Conservation (phyloP, 176 grass and related monocot species). For the Aechmea fasciata region DNA sequence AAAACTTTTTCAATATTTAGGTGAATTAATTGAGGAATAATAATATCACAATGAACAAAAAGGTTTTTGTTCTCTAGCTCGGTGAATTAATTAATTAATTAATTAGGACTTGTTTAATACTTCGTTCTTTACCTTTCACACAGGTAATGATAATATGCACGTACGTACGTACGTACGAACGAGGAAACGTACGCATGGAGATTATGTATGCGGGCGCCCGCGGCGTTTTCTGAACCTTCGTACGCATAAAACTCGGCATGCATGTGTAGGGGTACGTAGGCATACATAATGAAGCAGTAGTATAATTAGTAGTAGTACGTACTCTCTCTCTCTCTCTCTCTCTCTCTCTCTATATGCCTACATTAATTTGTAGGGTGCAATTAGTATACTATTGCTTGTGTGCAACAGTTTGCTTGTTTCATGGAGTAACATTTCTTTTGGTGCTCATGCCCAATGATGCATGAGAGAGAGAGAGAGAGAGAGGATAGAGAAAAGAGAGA, state of each 20-base stretch:
- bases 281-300: background rate
- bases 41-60: too few species aligned
- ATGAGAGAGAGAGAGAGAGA: too few species aligned
- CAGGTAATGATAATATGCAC: background rate
- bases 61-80: too few species aligned
- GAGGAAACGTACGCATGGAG: background rate
- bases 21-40: too few species aligned
- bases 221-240: background rate
- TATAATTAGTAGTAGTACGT: background rate
- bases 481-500: too few species aligned
- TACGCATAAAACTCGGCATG: slow-evolving; percentile 1
- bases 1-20: too few species aligned
- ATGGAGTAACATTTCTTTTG: background rate
- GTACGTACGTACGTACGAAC: background rate
- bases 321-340: too few species aligned
- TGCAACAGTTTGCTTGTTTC: slow-evolving; percentile 1
- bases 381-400: background rate
- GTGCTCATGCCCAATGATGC: background rate
- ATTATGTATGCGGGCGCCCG: background rate
- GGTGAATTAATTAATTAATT: too few species aligned
- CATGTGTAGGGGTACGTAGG: slow-evolving; percentile 2
- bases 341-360: too few species aligned
- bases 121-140: too few species aligned
- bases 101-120: too few species aligned
- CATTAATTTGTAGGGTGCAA: too few species aligned